Percentiles rank a stretch among this genome's conserved stretches.
Conservation (phyloP, 345 rosid species). For the Salix caprea region DNA sequence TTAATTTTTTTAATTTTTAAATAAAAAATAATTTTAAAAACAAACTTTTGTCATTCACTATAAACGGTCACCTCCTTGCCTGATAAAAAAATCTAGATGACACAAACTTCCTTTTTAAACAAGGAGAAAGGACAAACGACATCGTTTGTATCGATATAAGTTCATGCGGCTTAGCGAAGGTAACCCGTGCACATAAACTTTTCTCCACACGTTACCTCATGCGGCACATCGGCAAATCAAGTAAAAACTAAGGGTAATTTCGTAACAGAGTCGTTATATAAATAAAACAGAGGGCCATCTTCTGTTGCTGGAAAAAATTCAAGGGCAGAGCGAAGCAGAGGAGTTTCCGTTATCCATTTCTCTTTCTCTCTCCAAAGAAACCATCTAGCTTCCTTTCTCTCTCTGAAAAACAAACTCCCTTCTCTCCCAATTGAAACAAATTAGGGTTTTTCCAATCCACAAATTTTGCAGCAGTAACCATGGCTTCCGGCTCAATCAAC, state of each 20-base stretch:
- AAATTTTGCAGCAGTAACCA: conserved; percentile 19
- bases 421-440: background rate
- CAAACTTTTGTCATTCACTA: too few relatives aligned
- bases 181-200: background rate
- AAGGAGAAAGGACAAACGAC: background rate
- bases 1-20: too few relatives aligned
- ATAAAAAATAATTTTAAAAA: too few relatives aligned
- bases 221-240: background rate
- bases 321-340: conserved; percentile 48
- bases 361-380: conserved; percentile 24
- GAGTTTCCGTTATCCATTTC: conserved; percentile 70
- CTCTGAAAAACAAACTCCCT: conserved; percentile 9
- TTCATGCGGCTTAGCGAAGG: background rate
- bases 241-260: background rate
- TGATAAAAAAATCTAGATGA: background rate
- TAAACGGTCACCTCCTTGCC: too few relatives aligned
- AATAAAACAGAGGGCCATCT: background rate
- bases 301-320: background rate
- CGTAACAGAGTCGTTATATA: background rate
- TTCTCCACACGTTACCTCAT: background rate
- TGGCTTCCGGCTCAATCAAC: conserved; percentile 69
- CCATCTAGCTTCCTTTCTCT: background rate
- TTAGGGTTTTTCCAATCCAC: conserved; percentile 51
- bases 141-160: background rate
- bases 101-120: background rate